Evolutionary conservation across 2,329 filamentous ascomycete species (phyloP).

Genomic region (Xylaria multiplex): DNA sequence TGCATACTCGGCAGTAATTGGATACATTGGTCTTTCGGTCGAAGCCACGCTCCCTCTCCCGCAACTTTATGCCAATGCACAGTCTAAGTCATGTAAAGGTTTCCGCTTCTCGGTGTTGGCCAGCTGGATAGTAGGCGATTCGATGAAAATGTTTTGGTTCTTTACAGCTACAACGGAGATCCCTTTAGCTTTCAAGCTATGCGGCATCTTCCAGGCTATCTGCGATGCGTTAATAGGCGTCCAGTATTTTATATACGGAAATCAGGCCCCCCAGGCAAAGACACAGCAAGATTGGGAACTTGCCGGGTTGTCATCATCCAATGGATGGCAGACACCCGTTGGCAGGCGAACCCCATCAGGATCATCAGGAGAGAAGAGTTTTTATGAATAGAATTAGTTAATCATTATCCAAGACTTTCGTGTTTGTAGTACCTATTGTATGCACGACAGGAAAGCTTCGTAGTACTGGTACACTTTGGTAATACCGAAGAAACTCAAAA

Average conservation of each 20-base stretch:
- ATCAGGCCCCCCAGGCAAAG: conserved; percentile 53
- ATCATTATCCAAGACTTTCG: background rate
- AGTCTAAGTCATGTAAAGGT: conserved; percentile 76
- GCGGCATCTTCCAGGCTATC: conserved; percentile 80
- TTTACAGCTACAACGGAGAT: conserved; percentile 76
- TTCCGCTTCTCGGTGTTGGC: conserved; percentile 79
- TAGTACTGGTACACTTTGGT: background rate
- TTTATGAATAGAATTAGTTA: conserved; percentile 33
- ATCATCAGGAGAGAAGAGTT: conserved; percentile 49
- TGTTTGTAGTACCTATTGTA: background rate
- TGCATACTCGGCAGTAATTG: conserved; percentile 73
- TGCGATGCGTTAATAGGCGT: conserved; percentile 80
- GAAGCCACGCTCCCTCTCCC: conserved; percentile 85
- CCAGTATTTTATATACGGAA: conserved; percentile 78
- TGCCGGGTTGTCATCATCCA: conserved; percentile 46
- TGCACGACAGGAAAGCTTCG: background rate
- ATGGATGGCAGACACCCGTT: conserved; percentile 53
- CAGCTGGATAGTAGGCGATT: conserved; percentile 82
- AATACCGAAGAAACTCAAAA: background rate
- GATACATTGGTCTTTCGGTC: conserved; percentile 78
- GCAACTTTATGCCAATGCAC: conserved; percentile 77
- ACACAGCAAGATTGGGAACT: conserved; percentile 45
- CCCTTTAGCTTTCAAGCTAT: conserved; percentile 82
- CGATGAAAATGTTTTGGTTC: conserved; percentile 91
- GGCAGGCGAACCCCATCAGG: conserved; percentile 51